A percentile compares a stretch with the other conserved stretches of the same genome.
Evolutionary conservation across 1,139 yeast genomes (phyloP).

Genomic region (Candida smagusa): DNA sequence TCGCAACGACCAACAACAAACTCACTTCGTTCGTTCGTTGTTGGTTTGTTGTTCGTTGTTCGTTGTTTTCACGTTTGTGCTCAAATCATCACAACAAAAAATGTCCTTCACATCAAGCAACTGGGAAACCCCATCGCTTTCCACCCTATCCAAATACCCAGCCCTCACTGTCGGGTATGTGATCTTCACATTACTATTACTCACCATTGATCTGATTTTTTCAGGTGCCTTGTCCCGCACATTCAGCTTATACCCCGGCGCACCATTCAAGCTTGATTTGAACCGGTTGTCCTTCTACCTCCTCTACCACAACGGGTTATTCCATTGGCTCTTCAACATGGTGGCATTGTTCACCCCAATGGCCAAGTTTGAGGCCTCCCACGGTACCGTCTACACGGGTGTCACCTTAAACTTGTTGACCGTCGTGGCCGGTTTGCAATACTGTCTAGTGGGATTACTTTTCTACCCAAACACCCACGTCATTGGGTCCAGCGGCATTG

Average conservation of each 20-base stretch:
- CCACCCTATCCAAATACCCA: conserved; percentile 28
- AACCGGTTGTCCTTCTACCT: conserved; percentile 74
- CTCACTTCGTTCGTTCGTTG: no score
- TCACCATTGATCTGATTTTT: conserved; percentile 22
- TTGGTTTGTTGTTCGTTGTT: not conserved
- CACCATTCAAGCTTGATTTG: conserved; percentile 55
- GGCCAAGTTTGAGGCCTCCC: conserved; percentile 63
- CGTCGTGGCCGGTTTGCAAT: conserved; percentile 65
- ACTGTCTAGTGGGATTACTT: conserved; percentile 52
- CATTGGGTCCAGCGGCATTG: conserved; percentile 73
- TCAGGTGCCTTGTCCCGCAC: conserved; percentile 10
- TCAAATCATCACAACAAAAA: not conserved
- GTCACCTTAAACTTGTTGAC: conserved; percentile 74
- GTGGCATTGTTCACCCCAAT: conserved; percentile 59
- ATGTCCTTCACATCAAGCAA: not conserved
- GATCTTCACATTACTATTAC: conserved; percentile 48
- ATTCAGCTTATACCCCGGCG: conserved; percentile 49
- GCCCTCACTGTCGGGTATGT: conserved; percentile 67
- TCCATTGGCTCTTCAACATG: conserved; percentile 67
- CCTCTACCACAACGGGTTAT: conserved; percentile 56
- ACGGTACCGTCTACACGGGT: conserved; percentile 90
- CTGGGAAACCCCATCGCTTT: conserved; percentile 5
- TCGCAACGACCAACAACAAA: no score
- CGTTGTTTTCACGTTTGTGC: not conserved
- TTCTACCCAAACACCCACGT: conserved; percentile 55